These are phyloP conservation scores for Cryptococcus sp. DNA, from an alignment of 1,284 basidiomycete species.

Conservation along the genomic window DNA sequence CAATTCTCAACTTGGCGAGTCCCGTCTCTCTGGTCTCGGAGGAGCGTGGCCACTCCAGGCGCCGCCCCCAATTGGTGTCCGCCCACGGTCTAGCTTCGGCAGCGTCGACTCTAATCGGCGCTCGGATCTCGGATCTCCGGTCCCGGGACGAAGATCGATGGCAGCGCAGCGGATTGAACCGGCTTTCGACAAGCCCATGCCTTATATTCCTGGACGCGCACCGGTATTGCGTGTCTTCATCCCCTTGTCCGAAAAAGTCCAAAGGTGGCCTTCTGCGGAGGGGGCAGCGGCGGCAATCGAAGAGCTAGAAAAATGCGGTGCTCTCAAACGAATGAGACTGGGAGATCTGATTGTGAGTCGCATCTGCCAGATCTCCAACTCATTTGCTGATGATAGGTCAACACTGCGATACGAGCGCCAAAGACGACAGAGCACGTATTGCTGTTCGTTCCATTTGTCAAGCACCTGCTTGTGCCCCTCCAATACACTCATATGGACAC, in stretches of 20 bases:
- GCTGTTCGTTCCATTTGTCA: conserved; percentile 37
- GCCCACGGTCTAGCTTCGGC: conserved; percentile 27
- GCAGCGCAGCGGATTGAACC: conserved; percentile 27
- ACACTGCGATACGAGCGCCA: conserved; percentile 40
- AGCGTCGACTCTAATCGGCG: conserved; percentile 24
- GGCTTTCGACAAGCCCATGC: conserved; percentile 44
- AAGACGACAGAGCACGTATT: conserved; percentile 39
- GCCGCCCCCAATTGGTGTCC: conserved; percentile 23
- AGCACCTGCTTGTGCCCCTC: conserved; percentile 43
- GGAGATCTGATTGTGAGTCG: conserved; percentile 45
- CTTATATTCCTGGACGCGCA: conserved; percentile 40
- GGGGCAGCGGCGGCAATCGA: conserved; percentile 36
- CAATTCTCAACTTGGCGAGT: conserved; percentile 10
- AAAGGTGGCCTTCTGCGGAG: conserved; percentile 45
- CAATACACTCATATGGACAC: conserved; percentile 35
- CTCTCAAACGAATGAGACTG: conserved; percentile 35
- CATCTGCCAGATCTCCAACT: neutral
- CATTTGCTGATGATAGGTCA: conserved; percentile 21
- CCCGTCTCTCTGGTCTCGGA: conserved; percentile 18
- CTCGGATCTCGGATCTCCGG: conserved; percentile 23
- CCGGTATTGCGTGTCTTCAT: conserved; percentile 47
- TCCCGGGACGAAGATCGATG: conserved; percentile 2
- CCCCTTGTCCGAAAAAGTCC: conserved; percentile 35
- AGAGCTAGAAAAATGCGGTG: conserved; percentile 47
- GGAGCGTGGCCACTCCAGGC: conserved; percentile 8